Evolutionary conservation across 306 rosid species (phyloP), one percentile per base, ranked within the genome.

Genomic region (Acmispon strigosus): DNA sequence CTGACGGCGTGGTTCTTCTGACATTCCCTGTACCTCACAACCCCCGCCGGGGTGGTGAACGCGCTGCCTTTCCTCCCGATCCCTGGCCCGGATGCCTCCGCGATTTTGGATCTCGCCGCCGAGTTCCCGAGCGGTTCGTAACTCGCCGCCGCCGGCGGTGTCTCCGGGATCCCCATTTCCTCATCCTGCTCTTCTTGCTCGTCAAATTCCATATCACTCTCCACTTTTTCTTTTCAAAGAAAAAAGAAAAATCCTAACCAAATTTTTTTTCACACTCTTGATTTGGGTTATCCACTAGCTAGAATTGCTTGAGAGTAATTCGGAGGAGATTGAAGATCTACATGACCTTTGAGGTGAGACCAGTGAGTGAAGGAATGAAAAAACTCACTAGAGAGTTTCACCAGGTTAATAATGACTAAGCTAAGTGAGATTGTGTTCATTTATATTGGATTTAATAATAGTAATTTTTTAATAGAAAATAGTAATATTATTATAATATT

Each of bases 1-100:
- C 78, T 78, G 14, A 87, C 86, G 6, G 97, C 97, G 73, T 90
- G 97, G 76, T 93, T 93, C 85, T 93, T 93, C 73, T 75, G 88
- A 27, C 98, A 93, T 72, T 93, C 96, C 22, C 89, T 67, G 83
- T 93, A 93, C 72, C 82, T 86, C 22, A 87, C 71, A 1, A 37
- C 8, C 10, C 36, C 62, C 1, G 55, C 55, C 2, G 59, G 8
- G 14, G 43, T 0, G 10, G 10, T 9, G 3, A 10, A 17, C 55
- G 27, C 24, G n/a, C 66, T 73, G 14, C 34, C 58, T 41, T 86
- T 90, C 11, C 92, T 60, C 1, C 73, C 85, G 0, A 27, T 27
- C 0, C 3, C 34, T 80, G 41, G 11, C 43, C 2, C 92, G 1
- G 49, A 49, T 11, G 20, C 76, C 15, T 34, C 43, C 3, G 64